Base-by-base conservation (phyloP, 345 rosid genomes). In the Euphorbia peplus region DNA sequence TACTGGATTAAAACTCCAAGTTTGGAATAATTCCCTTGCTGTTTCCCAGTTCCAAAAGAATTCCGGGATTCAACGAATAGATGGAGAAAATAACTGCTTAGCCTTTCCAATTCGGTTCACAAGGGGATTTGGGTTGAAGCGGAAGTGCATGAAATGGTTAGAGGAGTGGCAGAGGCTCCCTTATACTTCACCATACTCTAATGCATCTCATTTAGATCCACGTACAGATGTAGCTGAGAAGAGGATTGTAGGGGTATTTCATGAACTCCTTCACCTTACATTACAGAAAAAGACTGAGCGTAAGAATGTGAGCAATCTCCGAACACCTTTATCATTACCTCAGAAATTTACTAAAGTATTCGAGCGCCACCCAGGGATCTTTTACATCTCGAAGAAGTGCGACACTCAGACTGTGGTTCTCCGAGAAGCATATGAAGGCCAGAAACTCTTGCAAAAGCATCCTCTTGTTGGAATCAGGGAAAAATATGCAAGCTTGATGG, bases 341-440 rank as follows among this genome's bases (percentile, higher is more conserved):
- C 90, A 92, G 61, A 92, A 92, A 81, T 90, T 92, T 57, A 90
- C 92, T 1, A 92, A 85, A 84, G 91, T 86, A 30, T 92, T 92
- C 67, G 95, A 90, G 77, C 85, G 95, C 1, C 98, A 90, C 62
- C 98, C 98, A 4, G 92, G 91, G 50, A 88, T 92, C 14, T 92
- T 92, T 75, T 87, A 92, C 78, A 84, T 90, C 50, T 90, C 95
- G 22, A 78, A 25, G 76, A 86, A 84, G 70, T 70, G 80, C 50
- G 85, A 83, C 70, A 85, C 92, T 13, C 92, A 88, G 77, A 90
- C 91, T 28, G 84, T 92, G 57, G 78, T 92, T 41, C 96, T 92
- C 39, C 76, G 91, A 76, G 96, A 90, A 80, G 91, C 88, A 4
- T 92, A 88, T 41, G 87, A 87, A 41, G 72, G 77, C 54, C 80